phyloP scores from a whole-genome alignment of 108 stramenopile species.

The Pseudonitzschia pungens region DNA sequence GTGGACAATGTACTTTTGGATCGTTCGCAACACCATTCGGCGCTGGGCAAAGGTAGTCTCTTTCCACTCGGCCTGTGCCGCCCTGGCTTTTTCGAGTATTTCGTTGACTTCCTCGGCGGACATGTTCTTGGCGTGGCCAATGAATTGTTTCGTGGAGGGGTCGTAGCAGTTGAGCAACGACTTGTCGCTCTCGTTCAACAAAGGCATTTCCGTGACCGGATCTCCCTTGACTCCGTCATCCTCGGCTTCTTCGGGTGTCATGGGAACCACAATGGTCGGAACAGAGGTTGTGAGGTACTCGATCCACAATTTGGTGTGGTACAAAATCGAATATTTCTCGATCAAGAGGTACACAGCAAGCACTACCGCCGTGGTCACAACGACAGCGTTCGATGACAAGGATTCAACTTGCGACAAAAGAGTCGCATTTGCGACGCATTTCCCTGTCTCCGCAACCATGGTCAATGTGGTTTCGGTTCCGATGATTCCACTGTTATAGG shows the following conservation, averaged over 20 bases:
- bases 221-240: constrained; percentile 53
- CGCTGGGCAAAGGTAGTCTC: constrained; percentile 89
- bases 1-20: constrained; percentile 87
- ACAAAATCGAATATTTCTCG: constrained; percentile 28
- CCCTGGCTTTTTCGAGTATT: constrained; percentile 66
- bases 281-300: constrained; percentile 41
- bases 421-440: constrained; percentile 5
- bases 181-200: constrained; percentile 54
- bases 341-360: constrained; percentile 23
- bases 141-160: constrained; percentile 79
- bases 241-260: constrained; percentile 46
- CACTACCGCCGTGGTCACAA: constrained; percentile 2
- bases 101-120: constrained; percentile 73
- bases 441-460: neutral
- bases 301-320: constrained; percentile 35
- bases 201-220: constrained; percentile 20
- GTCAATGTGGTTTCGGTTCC: neutral
- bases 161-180: constrained; percentile 86
- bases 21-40: constrained; percentile 86
- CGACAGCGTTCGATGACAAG: constrained; percentile 4
- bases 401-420: neutral
- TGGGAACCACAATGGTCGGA: constrained; percentile 45
- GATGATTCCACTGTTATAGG: neutral
- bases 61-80: constrained; percentile 89
- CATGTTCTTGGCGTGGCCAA: constrained; percentile 88